Evolutionary conservation across 495 filamentous ascomycete genomes (phyloP).

Genomic region (Rusavskia elegans): DNA sequence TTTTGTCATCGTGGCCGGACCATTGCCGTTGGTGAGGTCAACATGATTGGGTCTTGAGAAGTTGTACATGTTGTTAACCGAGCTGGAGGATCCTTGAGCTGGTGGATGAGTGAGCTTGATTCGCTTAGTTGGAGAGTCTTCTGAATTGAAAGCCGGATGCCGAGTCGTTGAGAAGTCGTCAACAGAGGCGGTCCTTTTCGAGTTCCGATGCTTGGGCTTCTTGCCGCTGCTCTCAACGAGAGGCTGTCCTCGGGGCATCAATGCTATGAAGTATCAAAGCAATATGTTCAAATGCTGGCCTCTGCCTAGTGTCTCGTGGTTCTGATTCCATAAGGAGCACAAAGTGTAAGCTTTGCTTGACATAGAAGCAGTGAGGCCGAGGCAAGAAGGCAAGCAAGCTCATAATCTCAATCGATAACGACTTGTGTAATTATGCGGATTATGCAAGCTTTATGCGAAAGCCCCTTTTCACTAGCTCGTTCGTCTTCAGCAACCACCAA

Average conservation of each 20-base stretch:
- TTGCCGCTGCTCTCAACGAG: neutral
- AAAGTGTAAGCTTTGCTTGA: too few species aligned
- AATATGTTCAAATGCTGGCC: neutral
- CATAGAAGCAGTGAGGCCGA: neutral
- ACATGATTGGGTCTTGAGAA: conserved; percentile 20
- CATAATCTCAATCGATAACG: neutral
- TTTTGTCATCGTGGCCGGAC: neutral
- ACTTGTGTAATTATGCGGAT: neutral
- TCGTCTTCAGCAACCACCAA: too few species aligned
- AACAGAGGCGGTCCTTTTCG: neutral
- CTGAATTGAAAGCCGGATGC: neutral
- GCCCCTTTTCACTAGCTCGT: too few species aligned
- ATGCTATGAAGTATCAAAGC: neutral
- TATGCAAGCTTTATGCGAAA: too few species aligned
- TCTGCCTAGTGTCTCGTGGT: neutral
- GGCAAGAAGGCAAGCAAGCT: too few species aligned
- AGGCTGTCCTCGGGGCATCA: neutral
- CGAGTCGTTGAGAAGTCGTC: too few species aligned
- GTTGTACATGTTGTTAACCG: conserved; percentile 30
- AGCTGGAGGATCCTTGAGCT: conserved; percentile 18
- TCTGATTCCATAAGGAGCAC: neutral
- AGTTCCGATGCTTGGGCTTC: conserved; percentile 2
- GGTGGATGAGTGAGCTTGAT: conserved; percentile 19
- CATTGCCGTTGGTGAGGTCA: conserved; percentile 9
- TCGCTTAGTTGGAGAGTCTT: conserved; percentile 23